Percentiles rank a stretch among this genome's conserved stretches.
Conservation (phyloP, 208 protist species). For the Leishmania gerbilli region DNA sequence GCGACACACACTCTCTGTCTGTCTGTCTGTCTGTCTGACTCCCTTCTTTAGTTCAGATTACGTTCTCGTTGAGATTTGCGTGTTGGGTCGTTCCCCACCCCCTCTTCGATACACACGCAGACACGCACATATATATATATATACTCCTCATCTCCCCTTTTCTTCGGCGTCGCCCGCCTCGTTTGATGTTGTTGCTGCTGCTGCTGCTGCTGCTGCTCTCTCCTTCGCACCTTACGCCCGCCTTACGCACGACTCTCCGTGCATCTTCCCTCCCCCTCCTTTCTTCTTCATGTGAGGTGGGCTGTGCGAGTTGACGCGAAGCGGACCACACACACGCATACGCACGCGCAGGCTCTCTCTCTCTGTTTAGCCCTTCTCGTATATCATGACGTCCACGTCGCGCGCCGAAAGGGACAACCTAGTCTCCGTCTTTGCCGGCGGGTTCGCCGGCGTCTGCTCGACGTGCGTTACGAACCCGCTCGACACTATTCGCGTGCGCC, state of each 20-base stretch:
- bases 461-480: constrained; percentile 90
- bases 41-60: background rate
- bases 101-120: background rate
- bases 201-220: background rate
- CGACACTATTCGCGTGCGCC: constrained; percentile 87
- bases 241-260: background rate
- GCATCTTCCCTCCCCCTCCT: background rate
- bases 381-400: constrained; percentile 22
- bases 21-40: background rate
- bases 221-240: background rate
- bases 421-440: constrained; percentile 75
- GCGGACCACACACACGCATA: background rate
- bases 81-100: background rate
- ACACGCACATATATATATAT: too few relatives aligned
- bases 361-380: background rate
- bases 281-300: background rate
- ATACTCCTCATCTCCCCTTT: background rate
- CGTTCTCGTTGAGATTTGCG: background rate
- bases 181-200: background rate
- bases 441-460: constrained; percentile 88
- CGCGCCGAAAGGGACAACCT: constrained; percentile 43
- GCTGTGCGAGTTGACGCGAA: background rate
- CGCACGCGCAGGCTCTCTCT: background rate
- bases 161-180: too few relatives aligned
- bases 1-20: background rate